phyloP scores from a whole-genome alignment of 768 basidiomycete species.

The Suillus clintonianus region DNA sequence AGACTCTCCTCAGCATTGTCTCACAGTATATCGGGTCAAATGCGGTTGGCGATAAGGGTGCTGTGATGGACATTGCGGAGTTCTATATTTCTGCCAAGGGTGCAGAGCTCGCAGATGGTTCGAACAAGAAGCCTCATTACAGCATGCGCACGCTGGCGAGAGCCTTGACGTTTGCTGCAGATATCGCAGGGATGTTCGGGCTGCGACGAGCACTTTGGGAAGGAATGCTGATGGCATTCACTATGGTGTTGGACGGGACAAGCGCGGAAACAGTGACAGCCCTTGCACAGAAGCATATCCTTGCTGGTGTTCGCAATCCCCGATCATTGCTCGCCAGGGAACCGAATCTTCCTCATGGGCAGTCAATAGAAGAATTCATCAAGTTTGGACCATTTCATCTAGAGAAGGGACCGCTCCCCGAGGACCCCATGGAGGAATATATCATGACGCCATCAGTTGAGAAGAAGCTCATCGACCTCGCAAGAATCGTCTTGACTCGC shows the following conservation, averaged over 20 bases:
- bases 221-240: constrained; percentile 97
- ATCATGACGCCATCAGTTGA: constrained; percentile 96
- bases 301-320: constrained; percentile 78
- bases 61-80: constrained; percentile 89
- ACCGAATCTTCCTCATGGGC: constrained; percentile 52
- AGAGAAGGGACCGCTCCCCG: constrained; percentile 69
- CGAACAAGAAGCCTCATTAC: constrained; percentile 91
- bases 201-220: constrained; percentile 91
- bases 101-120: constrained; percentile 86
- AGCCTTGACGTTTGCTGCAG: constrained; percentile 86
- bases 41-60: constrained; percentile 82
- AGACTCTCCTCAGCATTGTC: constrained; percentile 86
- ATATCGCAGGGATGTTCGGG: constrained; percentile 74
- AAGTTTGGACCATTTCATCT: constrained; percentile 93
- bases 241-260: constrained; percentile 82
- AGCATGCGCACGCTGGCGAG: constrained; percentile 96
- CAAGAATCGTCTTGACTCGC: constrained; percentile 84
- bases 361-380: constrained; percentile 57
- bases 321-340: constrained; percentile 73
- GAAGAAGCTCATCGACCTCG: constrained; percentile 90
- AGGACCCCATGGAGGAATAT: constrained; percentile 74
- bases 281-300: constrained; percentile 76
- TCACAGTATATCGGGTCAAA: constrained; percentile 84
- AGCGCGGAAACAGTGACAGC: constrained; percentile 67
- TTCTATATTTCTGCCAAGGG: constrained; percentile 84